Base-by-base conservation (phyloP, 1,139 yeast genomes). In the Scheffersomyces titani region DNA sequence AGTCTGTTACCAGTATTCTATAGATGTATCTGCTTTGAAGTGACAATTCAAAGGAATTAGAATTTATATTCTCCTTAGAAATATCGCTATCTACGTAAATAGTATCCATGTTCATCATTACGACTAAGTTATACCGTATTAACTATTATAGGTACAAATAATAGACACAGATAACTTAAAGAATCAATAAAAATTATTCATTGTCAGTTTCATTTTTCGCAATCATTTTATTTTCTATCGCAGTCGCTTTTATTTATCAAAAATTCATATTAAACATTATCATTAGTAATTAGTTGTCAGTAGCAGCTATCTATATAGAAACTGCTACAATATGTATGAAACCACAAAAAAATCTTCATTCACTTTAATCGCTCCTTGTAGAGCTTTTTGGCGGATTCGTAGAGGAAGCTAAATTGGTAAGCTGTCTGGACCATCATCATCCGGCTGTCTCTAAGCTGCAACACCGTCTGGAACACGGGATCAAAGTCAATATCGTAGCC, bases 361-460 rank as follows among this genome's bases (percentile, higher is more conserved):
- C 40, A 30, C 16, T 49, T n/a, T 44, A 20, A 36, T 21, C 21
- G 19, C 50, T 20, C 30, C 20, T 47, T 36, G 48, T 50, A 46
- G 6, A 46, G 24, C 9, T 16, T 3, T 22, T 55, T 48, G 18
- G 65, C 69, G 1, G 67, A 63, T 16, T 75, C 76, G 57, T 78
- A 77, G 19, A 88, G 74, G 66, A 84, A 88, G 46, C 70, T 67
- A 63, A 74, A 85, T 68, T 88, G 93, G 53, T 76, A 73, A 21
- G 76, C 67, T 3, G 88, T 86, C 70, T 88, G 92, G 1, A 88
- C 90, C 91, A 88, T 86, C 76, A 84, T 80, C 73, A 86, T 79
- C 53, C 93, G 71, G 60, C 83, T 83, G 47, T 76, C 70, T 54
- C 93, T 72, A 65, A 88, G 69, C 44, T 69, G 68, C 47, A 71